Conservation (phyloP, 192 early-diverging fungal species). For the Phycomyces nitens region DNA sequence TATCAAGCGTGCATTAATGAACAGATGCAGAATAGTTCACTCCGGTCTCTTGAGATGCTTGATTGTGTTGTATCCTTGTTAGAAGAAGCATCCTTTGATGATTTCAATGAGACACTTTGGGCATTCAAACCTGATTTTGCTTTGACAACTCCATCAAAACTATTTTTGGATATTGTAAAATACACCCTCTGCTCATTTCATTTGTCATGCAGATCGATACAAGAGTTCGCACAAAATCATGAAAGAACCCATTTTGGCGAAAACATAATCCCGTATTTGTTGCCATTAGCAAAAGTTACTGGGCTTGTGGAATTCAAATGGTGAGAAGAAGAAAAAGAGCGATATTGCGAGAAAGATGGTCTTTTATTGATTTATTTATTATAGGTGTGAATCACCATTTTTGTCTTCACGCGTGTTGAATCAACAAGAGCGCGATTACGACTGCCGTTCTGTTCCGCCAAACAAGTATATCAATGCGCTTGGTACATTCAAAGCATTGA, state of each 20-base stretch:
- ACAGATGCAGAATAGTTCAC: constrained; percentile 5
- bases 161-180: constrained; percentile 11
- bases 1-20: constrained; percentile 4
- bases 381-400: constrained; percentile 12
- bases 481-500: constrained; percentile 3
- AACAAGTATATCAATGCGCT: constrained; percentile 5
- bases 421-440: constrained; percentile 4
- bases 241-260: constrained; percentile 12
- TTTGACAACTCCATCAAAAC: constrained; percentile 4
- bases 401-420: neutral
- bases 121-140: neutral
- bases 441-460: neutral
- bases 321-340: constrained; percentile 11
- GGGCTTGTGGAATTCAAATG: constrained; percentile 12
- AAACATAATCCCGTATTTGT: constrained; percentile 8
- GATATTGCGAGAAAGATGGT: constrained; percentile 3
- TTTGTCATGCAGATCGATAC: neutral
- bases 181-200: constrained; percentile 7
- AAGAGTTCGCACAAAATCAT: constrained; percentile 2
- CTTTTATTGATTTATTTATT: constrained; percentile 11
- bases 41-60: constrained; percentile 1
- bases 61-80: neutral
- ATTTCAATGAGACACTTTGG: constrained; percentile 7
- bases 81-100: constrained; percentile 2
- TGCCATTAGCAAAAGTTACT: constrained; percentile 9